Evolutionary conservation across 345 rosid species (phyloP).

Genomic region (Populus ilicifolia): DNA sequence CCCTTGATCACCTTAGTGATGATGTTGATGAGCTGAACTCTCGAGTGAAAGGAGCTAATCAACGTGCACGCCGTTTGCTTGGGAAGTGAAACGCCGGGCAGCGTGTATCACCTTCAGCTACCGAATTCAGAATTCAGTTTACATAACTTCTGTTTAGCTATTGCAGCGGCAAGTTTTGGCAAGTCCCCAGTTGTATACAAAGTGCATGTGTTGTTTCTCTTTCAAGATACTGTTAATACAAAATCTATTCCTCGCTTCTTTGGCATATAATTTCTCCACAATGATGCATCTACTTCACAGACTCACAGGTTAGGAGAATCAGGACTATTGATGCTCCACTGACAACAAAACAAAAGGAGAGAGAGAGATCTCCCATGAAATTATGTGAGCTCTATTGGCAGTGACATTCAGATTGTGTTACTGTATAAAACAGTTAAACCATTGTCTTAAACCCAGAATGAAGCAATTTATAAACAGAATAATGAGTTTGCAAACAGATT

Average conservation of each 20-base stretch:
- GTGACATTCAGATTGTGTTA: not conserved
- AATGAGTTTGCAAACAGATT: too few relatives aligned
- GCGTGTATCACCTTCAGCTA: not conserved
- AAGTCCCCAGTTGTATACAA: not conserved
- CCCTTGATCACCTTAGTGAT: constrained; percentile 29
- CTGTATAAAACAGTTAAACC: not conserved
- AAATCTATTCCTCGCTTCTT: not conserved
- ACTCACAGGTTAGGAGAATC: not conserved
- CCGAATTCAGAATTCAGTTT: too few relatives aligned
- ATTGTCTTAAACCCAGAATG: not conserved
- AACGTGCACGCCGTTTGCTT: constrained; percentile 26
- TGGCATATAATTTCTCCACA: not conserved
- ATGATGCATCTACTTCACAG: not conserved
- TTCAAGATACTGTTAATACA: not conserved
- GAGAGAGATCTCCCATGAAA: not conserved
- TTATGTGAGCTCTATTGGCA: not conserved
- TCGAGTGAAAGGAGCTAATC: constrained; percentile 36
- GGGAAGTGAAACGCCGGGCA: constrained; percentile 8
- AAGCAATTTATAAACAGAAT: not conserved
- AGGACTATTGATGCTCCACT: not conserved
- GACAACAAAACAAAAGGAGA: not conserved
- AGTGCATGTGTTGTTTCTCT: not conserved
- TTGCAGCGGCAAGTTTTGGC: not conserved
- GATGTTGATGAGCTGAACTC: constrained; percentile 32
- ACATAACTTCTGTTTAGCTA: not conserved